Evolutionary conservation across 2,329 filamentous ascomycete species (phyloP), one percentile per base, ranked within the genome.

Genomic region (Neospermospora avenae): DNA sequence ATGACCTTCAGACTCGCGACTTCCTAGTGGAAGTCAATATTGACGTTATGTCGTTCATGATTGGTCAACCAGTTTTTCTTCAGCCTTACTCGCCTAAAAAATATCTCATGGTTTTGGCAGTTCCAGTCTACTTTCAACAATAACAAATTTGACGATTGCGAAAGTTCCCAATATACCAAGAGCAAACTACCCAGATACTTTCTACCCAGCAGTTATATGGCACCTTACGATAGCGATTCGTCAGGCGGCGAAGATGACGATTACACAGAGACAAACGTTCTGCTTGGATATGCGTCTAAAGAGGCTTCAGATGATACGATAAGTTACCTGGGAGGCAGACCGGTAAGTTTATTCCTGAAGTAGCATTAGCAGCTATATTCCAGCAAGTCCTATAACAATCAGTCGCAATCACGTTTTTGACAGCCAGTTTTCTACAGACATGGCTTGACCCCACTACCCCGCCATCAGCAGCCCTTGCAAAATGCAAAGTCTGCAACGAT

Each of bases 201-300:
- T 5, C 16, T n/a, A 18, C 8, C 18, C n/a, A 8, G 24, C 51
- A 3, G 24, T 7, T 49, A 5, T 16, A 93, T 92, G 89, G 81
- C 87, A 59, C 80, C 85, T 16, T 96, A 96, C 77, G 91, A 96
- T 69, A 96, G 90, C 72, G 93, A 97, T 69, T 91, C 88, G 1
- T 93, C 90, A 0, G 77, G 79, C 39, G 89, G 84, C 45, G 87
- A 85, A 59, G 81, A 85, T 14, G 83, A 84, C 5, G 82, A 85
- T 49, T 91, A 85, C 63, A 88, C 86, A 18, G 88, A 91, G 74
- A 98, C 95, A 6, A 91, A 89, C 66, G 92, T 97, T 2, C 84
- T 97, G 1, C 82, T 99, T 13, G 95, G 95, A 4, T 99, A 96
- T 74, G 90, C 91, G 3, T 89, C 90, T 1, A 86, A 87, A 72